Percentiles rank a stretch among this genome's conserved stretches.
Conservation (phyloP, 352 stramenopile species). For the Peronosclerospora sorghi region DNA sequence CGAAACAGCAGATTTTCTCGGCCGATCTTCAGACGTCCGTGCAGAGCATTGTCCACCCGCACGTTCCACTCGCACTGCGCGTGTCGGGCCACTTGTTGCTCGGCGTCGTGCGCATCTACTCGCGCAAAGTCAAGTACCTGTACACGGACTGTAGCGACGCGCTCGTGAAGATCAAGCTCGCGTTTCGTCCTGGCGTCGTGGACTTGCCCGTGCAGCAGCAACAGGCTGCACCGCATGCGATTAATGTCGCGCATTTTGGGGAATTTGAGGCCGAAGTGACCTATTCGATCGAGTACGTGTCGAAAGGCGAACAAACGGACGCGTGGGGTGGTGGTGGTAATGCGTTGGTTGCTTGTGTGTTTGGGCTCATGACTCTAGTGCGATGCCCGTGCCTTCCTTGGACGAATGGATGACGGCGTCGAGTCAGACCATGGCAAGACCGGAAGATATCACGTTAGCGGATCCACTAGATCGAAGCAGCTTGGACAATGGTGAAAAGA, state of each 20-base stretch:
- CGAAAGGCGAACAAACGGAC: no score
- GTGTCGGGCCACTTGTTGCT: constrained; percentile 96
- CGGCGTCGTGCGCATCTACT: constrained; percentile 98
- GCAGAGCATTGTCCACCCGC: constrained; percentile 93
- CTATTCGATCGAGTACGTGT: constrained; percentile 80
- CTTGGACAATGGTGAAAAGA: constrained; percentile 40
- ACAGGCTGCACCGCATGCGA: constrained; percentile 54
- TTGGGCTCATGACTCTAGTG: constrained; percentile 18
- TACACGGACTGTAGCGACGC: constrained; percentile 98
- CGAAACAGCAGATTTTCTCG: constrained; percentile 95
- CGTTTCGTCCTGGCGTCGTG: constrained; percentile 81
- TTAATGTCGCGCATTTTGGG: constrained; percentile 81
- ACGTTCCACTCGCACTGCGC: constrained; percentile 93
- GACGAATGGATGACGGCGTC: constrained; percentile 75
- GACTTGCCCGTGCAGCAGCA: constrained; percentile 58
- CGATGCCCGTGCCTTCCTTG: constrained; percentile 47
- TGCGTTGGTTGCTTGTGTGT: neutral
- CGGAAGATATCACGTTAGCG: constrained; percentile 79
- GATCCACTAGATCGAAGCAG: constrained; percentile 47
- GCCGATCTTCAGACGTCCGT: constrained; percentile 95
- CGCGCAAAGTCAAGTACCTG: constrained; percentile 95
- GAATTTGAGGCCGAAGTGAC: constrained; percentile 80
- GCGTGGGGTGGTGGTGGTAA: no score
- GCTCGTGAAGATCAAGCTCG: constrained; percentile 98
- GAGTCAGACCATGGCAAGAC: constrained; percentile 63